phyloP scores from a whole-genome alignment of 2,329 filamentous ascomycete species.

The Hysterium pulicare region DNA sequence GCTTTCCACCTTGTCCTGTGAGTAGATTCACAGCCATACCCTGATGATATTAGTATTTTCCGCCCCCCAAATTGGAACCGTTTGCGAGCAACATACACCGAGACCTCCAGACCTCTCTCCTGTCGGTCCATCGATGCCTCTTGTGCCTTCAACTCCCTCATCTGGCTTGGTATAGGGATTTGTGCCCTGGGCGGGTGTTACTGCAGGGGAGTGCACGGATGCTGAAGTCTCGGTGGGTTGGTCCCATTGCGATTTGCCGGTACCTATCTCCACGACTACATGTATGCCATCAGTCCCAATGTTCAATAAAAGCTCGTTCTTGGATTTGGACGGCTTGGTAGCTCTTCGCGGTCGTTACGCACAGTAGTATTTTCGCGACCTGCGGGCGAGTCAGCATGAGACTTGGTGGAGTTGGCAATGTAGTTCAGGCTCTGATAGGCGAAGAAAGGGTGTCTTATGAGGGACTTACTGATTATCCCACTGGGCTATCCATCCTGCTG shows the following conservation, averaged over 20 bases:
- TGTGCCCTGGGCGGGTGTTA: constrained; percentile 44
- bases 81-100: constrained; percentile 52
- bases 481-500: constrained; percentile 40
- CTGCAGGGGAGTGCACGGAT: constrained; percentile 53
- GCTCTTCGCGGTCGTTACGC: constrained; percentile 13
- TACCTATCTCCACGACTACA: constrained; percentile 63
- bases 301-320: background rate
- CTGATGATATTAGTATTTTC: constrained; percentile 39
- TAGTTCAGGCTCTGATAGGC: constrained; percentile 13
- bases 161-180: constrained; percentile 60
- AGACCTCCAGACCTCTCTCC: constrained; percentile 58
- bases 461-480: constrained; percentile 38
- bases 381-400: constrained; percentile 21
- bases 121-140: constrained; percentile 51
- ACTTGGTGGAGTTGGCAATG: constrained; percentile 14
- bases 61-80: constrained; percentile 9
- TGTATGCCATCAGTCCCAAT: background rate
- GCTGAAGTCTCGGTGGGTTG: constrained; percentile 63
- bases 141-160: constrained; percentile 48
- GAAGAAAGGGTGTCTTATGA: constrained; percentile 1
- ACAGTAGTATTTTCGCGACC: constrained; percentile 41
- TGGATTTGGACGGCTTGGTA: too few relatives aligned
- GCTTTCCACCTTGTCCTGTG: constrained; percentile 32
- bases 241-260: constrained; percentile 72
- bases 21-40: constrained; percentile 61